These are phyloP conservation scores for Candida pseudocylindracea DNA, from an alignment of 1,139 yeast species.

Conservation along the genomic window DNA sequence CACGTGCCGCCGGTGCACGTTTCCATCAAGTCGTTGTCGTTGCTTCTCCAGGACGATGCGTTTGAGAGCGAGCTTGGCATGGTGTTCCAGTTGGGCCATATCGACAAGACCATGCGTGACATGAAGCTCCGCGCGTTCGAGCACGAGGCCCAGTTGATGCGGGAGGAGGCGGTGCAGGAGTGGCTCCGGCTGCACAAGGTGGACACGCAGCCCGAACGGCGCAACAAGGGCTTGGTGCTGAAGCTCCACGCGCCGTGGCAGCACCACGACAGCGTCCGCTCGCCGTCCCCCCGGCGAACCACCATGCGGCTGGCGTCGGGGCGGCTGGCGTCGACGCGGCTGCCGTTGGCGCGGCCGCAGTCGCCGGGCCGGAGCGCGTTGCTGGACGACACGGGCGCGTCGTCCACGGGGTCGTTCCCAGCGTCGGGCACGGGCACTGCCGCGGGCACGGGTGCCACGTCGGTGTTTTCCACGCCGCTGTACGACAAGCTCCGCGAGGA, in stretches of 20 bases:
- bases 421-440: no score
- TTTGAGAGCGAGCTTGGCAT: slow-evolving; percentile 18
- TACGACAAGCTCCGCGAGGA: no score
- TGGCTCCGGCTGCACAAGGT: slow-evolving; percentile 1
- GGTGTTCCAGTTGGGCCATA: slow-evolving; percentile 15
- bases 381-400: no score
- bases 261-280: neutral
- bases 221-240: neutral
- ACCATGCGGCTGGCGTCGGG: no score
- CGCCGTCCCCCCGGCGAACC: no score
- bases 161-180: slow-evolving; percentile 4
- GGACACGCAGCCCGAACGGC: slow-evolving; percentile 1
- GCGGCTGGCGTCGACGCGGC: no score
- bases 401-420: no score
- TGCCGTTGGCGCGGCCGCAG: no score
- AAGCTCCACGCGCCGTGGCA: neutral
- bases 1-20: slow-evolving; percentile 9
- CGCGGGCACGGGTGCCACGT: no score
- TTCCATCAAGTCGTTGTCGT: slow-evolving; percentile 8
- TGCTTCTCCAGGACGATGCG: slow-evolving; percentile 18
- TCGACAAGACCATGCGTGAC: slow-evolving; percentile 14
- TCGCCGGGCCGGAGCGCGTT: no score
- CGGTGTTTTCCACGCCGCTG: no score
- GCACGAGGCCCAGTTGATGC: slow-evolving; percentile 11
- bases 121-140: slow-evolving; percentile 3